These are phyloP conservation scores for Solanum piurae DNA, from an alignment of 257 asterid species.

Conservation along the genomic window DNA sequence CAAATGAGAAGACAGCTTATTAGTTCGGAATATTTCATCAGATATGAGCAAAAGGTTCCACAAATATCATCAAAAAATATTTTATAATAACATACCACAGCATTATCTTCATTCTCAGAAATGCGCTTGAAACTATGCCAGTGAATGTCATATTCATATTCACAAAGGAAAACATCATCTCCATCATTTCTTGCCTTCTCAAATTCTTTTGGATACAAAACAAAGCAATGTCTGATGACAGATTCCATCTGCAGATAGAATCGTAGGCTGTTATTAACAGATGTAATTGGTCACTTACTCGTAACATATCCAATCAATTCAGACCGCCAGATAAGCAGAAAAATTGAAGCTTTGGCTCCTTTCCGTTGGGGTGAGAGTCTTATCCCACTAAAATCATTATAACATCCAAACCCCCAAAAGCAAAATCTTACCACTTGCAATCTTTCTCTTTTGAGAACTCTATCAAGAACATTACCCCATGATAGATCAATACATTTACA, in stretches of 20 bases:
- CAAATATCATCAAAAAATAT: not conserved
- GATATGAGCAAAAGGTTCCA: not conserved
- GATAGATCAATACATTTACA: not conserved
- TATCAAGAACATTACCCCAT: not conserved
- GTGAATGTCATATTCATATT: slow-evolving; percentile 69
- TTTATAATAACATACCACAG: slow-evolving; percentile 31
- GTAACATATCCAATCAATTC: not conserved
- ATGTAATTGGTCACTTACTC: not conserved
- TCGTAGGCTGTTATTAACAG: not conserved
- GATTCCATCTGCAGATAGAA: slow-evolving; percentile 63
- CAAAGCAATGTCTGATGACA: slow-evolving; percentile 66
- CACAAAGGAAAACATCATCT: slow-evolving; percentile 90
- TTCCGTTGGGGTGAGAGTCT: not conserved
- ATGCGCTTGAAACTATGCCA: slow-evolving; percentile 90
- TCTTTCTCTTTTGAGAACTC: not conserved
- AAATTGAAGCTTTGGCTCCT: not conserved
- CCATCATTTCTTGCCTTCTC: slow-evolving; percentile 61
- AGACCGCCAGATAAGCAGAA: not conserved
- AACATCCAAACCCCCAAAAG: not conserved
- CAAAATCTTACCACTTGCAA: not conserved
- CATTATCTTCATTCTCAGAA: slow-evolving; percentile 45
- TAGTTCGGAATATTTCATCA: slow-evolving; percentile 8
- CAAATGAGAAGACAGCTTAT: not conserved
- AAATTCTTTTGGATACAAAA: slow-evolving; percentile 63
- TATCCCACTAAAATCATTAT: not conserved